Base-by-base conservation (phyloP, 768 basidiomycete genomes). In the Tephrocybe rancida region DNA sequence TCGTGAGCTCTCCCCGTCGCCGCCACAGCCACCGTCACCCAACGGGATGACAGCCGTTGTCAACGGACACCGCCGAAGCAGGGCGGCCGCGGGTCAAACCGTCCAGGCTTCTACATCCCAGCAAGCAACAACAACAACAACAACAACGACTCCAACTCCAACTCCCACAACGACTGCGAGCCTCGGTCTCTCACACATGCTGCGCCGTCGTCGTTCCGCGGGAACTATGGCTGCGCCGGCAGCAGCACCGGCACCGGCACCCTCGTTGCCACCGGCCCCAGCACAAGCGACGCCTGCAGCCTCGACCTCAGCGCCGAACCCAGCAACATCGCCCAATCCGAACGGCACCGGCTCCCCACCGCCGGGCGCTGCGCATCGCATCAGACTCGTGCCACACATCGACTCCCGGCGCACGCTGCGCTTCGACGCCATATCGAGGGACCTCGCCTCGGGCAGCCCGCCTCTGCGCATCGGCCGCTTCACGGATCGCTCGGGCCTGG, bases 341-440 rank as follows among this genome's bases (percentile, higher is more conserved):
- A 47, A 44, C 53, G 27, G 54, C 21, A 48, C 54, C 26, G 22
- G 58, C 27, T 41, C 39, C 18, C 18, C 39, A 7, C 5, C 19
- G 3, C 44, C 50, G 19, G 30, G 18, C 21, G 10, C 56, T 19
- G 27, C 56, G 11, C 87, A 91, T 64, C 89, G 92, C 57, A 92
- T 98, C 64, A 88, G 95, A 16, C 87, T 99, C 48, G 96, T 98
- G 9, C 96, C 96, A 11, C 93, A 98, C 64, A 85, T 98, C 64
- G 96, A 98, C 69, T 86, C 88, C 19, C 83, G 90, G 14, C 86
- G 93, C 48, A 90, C 91, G 1, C 85, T 98, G 19, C 85, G 87
- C 57, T 98, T 98, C 73, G 95, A 98, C 48, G 87, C 95, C 58
- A 92, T 98, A 77, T 77, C 83, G 38, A 86, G 95, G 25, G 94